Percentiles rank a stretch among this genome's conserved stretches.
These are phyloP conservation scores for Capniomyces stellatus DNA, from an alignment of 371 early-diverging fungal genomes.

Conservation along the genomic window DNA sequence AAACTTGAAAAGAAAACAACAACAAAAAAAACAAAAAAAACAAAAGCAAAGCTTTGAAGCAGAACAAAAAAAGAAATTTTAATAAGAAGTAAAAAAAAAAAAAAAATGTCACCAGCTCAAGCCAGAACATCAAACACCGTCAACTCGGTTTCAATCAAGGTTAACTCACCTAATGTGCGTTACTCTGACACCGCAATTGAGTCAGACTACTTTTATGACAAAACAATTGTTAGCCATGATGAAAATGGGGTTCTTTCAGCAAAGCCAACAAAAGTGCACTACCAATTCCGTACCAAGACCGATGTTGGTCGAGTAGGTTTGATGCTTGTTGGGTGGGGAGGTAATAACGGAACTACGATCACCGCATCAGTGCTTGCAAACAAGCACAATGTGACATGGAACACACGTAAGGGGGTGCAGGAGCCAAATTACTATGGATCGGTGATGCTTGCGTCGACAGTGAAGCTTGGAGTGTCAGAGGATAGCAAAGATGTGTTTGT, in stretches of 20 bases:
- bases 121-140: conserved; percentile 8
- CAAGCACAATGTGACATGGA: conserved; percentile 67
- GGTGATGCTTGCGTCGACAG: conserved; percentile 83
- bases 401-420: conserved; percentile 80
- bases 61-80: background rate
- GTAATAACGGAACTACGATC: conserved; percentile 94
- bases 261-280: conserved; percentile 65
- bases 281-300: conserved; percentile 73
- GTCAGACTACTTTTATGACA: conserved; percentile 71
- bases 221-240: conserved; percentile 57
- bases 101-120: conserved; percentile 9
- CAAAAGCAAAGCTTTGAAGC: conserved; percentile 3
- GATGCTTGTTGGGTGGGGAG: conserved; percentile 97
- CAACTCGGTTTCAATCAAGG: conserved; percentile 43
- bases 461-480: conserved; percentile 72
- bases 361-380: conserved; percentile 91
- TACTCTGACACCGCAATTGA: conserved; percentile 68
- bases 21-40: conserved; percentile 6
- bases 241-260: conserved; percentile 43
- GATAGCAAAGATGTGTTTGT: conserved; percentile 70
- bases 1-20: background rate
- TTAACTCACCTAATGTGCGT: conserved; percentile 65
- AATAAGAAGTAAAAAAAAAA: conserved; percentile 11
- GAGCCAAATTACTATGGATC: conserved; percentile 91
- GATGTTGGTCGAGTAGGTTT: conserved; percentile 51